A percentile compares a stretch with the other conserved stretches of the same genome.
Evolutionary conservation across 495 filamentous ascomycete genomes (phyloP).

Genomic region (Chaetomium cochliodes): DNA sequence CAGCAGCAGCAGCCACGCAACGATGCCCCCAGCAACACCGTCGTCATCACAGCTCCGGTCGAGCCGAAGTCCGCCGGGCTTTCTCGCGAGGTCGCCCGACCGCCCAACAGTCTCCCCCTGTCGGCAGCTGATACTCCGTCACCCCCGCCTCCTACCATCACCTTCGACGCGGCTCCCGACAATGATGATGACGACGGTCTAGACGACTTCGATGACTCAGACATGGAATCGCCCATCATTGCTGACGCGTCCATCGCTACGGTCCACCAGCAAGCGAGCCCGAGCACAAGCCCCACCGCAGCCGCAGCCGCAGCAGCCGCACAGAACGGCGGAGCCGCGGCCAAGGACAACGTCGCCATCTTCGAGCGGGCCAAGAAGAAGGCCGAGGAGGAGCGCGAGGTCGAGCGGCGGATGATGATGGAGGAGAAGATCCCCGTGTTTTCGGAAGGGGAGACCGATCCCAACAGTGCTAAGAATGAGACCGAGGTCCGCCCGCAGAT

Average conservation of each 20-base stretch:
- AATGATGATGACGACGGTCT: neutral
- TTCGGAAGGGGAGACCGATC: conserved; percentile 19
- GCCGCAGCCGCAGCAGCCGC: neutral
- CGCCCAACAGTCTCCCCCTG: neutral
- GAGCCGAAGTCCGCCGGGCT: conserved; percentile 23
- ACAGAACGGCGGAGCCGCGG: conserved; percentile 21
- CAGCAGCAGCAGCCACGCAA: neutral
- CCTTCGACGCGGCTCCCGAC: neutral
- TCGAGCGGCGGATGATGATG: conserved; percentile 34
- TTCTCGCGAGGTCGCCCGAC: conserved; percentile 19
- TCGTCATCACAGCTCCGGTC: conserved; percentile 14
- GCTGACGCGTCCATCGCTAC: conserved; percentile 21
- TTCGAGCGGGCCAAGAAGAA: conserved; percentile 39
- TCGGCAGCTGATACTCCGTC: neutral
- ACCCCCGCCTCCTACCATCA: neutral
- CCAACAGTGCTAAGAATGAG: conserved; percentile 35
- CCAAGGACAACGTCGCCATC: conserved; percentile 34
- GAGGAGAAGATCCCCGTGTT: conserved; percentile 55
- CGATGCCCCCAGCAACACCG: conserved; percentile 6
- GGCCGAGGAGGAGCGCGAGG: conserved; percentile 24
- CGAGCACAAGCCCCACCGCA: conserved; percentile 11
- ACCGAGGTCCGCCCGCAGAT: conserved; percentile 59
- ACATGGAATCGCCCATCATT: conserved; percentile 25
- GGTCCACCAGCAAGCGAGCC: conserved; percentile 18
- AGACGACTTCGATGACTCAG: conserved; percentile 14